Conservation (phyloP, 768 basidiomycete genomes). For the Pholiota molesta region DNA sequence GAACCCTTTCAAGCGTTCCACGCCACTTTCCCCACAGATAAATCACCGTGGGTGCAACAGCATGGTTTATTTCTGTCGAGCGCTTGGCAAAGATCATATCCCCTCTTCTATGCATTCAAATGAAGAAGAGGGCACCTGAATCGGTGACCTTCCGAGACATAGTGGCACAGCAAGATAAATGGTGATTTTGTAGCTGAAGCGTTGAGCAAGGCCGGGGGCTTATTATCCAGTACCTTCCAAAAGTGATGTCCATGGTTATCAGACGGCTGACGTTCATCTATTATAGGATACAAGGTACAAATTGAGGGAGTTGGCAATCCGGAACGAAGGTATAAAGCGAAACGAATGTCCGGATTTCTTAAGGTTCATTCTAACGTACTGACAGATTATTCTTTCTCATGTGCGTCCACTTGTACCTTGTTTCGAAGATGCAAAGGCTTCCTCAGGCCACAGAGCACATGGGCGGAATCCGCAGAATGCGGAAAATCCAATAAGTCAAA, state of each 20-base stretch:
- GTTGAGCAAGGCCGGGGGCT: no score
- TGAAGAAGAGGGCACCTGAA: not conserved
- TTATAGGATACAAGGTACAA: not conserved
- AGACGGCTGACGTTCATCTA: not conserved
- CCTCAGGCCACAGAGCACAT: not conserved
- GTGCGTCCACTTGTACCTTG: not conserved
- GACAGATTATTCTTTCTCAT: not conserved
- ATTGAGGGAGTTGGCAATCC: not conserved
- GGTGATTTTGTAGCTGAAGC: not conserved
- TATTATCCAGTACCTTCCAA: not conserved
- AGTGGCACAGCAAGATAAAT: not conserved
- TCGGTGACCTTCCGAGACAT: no score
- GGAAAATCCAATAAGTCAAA: not conserved
- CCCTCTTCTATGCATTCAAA: not conserved
- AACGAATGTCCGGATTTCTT: not conserved
- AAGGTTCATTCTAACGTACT: not conserved
- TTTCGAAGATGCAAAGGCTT: not conserved
- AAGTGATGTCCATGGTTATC: not conserved
- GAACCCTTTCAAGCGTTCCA: not conserved
- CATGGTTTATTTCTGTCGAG: not conserved
- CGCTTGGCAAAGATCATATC: not conserved
- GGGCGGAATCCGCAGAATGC: not conserved
- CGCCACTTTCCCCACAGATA: not conserved
- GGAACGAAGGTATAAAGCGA: not conserved
- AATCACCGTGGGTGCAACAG: not conserved